Base-by-base conservation (phyloP, 176 grass and related monocot genomes). In the Carex scoparia region DNA sequence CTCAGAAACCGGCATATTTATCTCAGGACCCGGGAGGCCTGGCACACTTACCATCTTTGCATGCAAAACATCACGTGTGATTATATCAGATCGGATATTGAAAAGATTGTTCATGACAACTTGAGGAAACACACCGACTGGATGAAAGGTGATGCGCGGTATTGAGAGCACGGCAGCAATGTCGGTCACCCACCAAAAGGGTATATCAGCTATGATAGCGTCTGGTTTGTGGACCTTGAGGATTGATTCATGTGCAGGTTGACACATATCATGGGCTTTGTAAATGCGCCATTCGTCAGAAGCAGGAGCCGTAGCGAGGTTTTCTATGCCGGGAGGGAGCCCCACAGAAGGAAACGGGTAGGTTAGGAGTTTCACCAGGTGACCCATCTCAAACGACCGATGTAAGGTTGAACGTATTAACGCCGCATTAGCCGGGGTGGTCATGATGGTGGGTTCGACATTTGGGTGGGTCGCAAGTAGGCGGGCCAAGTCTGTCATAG, bases 331-430 rank as follows among this genome's bases (percentile, higher is more conserved):
- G 0, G 82, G 7, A 10, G 76, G 87, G 9, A 97, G 81, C 18
- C 91, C 94, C 13, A 93, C 91, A 48, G 85, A 86, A 2, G 94
- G 91, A 90, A 97, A 97, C 1, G 89, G 88, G 81, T 90, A 91
- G 69, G 37, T 40, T 0, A 91, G 64, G 2, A 92, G 61, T 79
- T 32, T 40, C 18, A 91, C 81, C 53, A 30, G 30, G 77, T 86
- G 83, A 0, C 90, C 91, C 0, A 42, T 75, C 3, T 81, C 83
- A 11, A 56, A 57, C 19, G 85, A 81, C 7, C 61, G 64, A 64
- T 87, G 79, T 46, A 87, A 33, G 18, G 86, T 81, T 23, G 79
- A 5, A 46, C 2, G 65, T 49, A 87, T 81, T 57, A 83, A 15
- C 18, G 83, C 57, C 53, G 32, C 62, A 83, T 85, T 80, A 23